These are phyloP conservation scores for Rhodotorula diobovata DNA, from an alignment of 768 basidiomycete species.

Conservation along the genomic window DNA sequence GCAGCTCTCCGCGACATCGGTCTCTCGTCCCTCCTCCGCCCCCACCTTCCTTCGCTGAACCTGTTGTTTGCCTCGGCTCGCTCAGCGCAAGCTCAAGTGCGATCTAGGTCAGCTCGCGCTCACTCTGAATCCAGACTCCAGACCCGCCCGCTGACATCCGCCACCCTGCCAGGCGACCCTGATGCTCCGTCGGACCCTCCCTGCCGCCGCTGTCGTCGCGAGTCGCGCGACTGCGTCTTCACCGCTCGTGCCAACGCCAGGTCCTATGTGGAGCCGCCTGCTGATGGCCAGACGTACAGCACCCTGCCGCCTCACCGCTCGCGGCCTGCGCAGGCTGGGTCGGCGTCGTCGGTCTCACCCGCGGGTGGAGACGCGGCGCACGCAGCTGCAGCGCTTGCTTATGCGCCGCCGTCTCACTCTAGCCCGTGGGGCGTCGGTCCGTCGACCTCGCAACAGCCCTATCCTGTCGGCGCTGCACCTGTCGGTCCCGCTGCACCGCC, in stretches of 20 bases:
- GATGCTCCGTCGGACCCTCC: conserved; percentile 39
- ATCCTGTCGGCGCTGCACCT: neutral
- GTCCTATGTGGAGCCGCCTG: neutral
- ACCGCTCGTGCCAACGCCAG: conserved; percentile 14
- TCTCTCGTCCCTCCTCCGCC: neutral
- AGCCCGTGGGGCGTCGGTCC: neutral
- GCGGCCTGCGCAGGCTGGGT: neutral
- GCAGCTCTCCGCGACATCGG: too few relatives aligned
- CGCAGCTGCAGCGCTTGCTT: neutral
- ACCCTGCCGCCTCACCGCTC: conserved; percentile 3
- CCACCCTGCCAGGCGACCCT: conserved; percentile 23
- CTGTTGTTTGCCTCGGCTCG: neutral
- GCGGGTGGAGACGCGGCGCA: neutral
- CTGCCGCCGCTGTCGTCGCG: conserved; percentile 38
- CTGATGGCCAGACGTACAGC: neutral
- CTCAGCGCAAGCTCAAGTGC: conserved; percentile 39
- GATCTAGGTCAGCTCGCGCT: conserved; percentile 33
- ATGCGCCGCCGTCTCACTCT: neutral
- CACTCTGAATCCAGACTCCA: neutral
- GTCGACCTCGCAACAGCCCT: neutral
- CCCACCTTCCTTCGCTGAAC: neutral
- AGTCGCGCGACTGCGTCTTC: conserved; percentile 39
- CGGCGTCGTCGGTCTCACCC: neutral
- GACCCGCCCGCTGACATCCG: too few relatives aligned
- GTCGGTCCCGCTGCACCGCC: neutral